Evolutionary conservation across 2,329 filamentous ascomycete genomes (phyloP).

Genomic region (Knufia petricola): DNA sequence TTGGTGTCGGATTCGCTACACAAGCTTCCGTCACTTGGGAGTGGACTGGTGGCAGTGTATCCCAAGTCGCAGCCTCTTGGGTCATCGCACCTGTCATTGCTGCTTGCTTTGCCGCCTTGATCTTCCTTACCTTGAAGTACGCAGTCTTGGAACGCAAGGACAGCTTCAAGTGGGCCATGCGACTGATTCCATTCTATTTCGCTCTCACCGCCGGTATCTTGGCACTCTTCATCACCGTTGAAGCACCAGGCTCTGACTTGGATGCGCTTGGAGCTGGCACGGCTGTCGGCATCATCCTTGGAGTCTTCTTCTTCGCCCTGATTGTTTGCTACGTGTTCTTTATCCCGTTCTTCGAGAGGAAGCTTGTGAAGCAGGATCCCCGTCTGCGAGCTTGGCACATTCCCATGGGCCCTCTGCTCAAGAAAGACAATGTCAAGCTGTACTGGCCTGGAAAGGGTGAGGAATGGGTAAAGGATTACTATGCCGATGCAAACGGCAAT

Average conservation of each 20-base stretch:
- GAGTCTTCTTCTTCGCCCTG: constrained; percentile 5
- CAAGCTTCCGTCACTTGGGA: constrained; percentile 51
- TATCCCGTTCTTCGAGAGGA: constrained; percentile 12
- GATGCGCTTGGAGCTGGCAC: constrained; percentile 1
- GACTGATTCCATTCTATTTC: constrained; percentile 15
- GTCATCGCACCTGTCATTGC: constrained; percentile 61
- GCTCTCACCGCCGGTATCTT: constrained; percentile 13
- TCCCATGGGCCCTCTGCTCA: too few relatives aligned
- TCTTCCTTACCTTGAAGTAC: constrained; percentile 64
- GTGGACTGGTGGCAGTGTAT: constrained; percentile 63
- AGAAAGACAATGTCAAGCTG: too few relatives aligned
- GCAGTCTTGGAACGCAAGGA: constrained; percentile 61
- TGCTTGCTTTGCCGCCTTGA: constrained; percentile 53
- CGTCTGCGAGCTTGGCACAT: too few relatives aligned
- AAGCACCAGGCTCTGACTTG: constrained; percentile 7
- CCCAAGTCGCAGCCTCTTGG: constrained; percentile 60
- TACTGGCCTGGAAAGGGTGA: too few relatives aligned
- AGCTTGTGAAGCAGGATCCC: too few relatives aligned
- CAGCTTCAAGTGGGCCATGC: constrained; percentile 31
- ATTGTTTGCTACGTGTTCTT: constrained; percentile 13
- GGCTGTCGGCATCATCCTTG: constrained; percentile 11
- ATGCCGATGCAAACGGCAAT: too few relatives aligned
- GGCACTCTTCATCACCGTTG: too few relatives aligned
- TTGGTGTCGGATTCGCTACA: constrained; percentile 58
- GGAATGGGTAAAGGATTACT: too few relatives aligned